Evolutionary conservation across 495 filamentous ascomycete species (phyloP).

Genomic region (Daldinia bambusicola): DNA sequence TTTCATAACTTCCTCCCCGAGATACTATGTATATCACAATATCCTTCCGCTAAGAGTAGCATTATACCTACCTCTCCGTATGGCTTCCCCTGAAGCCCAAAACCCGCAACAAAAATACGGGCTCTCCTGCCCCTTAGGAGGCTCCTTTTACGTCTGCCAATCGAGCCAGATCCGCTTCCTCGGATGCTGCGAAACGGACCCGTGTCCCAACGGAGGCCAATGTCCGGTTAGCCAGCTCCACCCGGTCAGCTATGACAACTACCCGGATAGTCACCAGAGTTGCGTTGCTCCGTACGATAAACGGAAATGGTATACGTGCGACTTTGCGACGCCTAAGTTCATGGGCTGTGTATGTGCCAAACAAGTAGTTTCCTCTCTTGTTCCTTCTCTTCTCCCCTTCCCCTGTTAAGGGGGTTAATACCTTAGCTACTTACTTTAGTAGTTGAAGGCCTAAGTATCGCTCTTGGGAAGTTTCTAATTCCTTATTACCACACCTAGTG

Average conservation of each 20-base stretch:
- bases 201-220: constrained; percentile 42
- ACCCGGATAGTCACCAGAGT: constrained; percentile 36
- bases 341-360: constrained; percentile 44
- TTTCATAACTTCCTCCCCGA: not conserved
- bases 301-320: constrained; percentile 49
- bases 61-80: not conserved
- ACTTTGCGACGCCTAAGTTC: constrained; percentile 41
- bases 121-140: constrained; percentile 45
- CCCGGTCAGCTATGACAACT: constrained; percentile 39
- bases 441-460: not conserved
- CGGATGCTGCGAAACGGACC: constrained; percentile 50
- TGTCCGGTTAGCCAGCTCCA: constrained; percentile 42
- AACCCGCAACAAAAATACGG: constrained; percentile 36
- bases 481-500: constrained; percentile 26
- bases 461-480: not conserved
- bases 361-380: no score
- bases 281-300: constrained; percentile 28
- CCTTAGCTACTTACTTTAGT: not conserved
- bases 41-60: not conserved
- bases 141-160: constrained; percentile 48
- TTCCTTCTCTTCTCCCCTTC: no score
- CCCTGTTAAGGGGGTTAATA: not conserved
- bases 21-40: no score
- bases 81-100: constrained; percentile 2
- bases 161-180: constrained; percentile 42